Evolutionary conservation across 441 rosid species (phyloP).

Genomic region (Capsella rubella): DNA sequence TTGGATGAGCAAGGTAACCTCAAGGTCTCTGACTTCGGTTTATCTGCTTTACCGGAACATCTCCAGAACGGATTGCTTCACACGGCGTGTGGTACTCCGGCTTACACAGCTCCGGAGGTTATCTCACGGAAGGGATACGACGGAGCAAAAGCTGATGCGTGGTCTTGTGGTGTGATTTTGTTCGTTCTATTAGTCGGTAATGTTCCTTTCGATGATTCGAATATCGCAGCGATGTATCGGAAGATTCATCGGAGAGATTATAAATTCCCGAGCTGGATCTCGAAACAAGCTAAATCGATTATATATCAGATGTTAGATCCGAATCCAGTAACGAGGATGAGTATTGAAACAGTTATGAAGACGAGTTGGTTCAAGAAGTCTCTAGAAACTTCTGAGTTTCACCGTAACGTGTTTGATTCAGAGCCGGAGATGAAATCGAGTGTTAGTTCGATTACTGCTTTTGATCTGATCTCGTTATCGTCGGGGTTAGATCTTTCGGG

Average conservation of each 20-base stretch:
- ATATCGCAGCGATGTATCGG: slow-evolving; percentile 63
- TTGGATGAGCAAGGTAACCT: slow-evolving; percentile 65
- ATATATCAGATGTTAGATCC: slow-evolving; percentile 77
- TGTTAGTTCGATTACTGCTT: slow-evolving; percentile 52
- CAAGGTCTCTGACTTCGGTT: slow-evolving; percentile 84
- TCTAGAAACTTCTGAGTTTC: slow-evolving; percentile 11
- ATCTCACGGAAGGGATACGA: slow-evolving; percentile 65
- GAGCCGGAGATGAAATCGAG: slow-evolving; percentile 6
- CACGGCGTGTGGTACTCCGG: slow-evolving; percentile 95
- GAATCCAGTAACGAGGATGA: slow-evolving; percentile 74
- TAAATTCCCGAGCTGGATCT: slow-evolving; percentile 63
- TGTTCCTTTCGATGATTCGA: slow-evolving; percentile 76
- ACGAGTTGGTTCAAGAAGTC: slow-evolving; percentile 71
- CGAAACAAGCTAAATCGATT: slow-evolving; percentile 63
- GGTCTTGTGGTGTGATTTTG: slow-evolving; percentile 91
- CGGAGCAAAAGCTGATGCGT: slow-evolving; percentile 81
- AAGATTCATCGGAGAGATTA: slow-evolving; percentile 66
- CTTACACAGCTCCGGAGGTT: slow-evolving; percentile 89
- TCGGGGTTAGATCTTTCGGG: slow-evolving; percentile 88
- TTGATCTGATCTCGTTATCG: slow-evolving; percentile 76
- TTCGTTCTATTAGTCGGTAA: slow-evolving; percentile 63
- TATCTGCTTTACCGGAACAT: slow-evolving; percentile 77
- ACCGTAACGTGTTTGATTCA: slow-evolving; percentile 3
- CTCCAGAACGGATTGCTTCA: slow-evolving; percentile 61
- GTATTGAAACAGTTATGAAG: slow-evolving; percentile 54